phyloP scores from a whole-genome alignment of 495 filamentous ascomycete species.

The Pseudomonodictys pantanalensis region DNA sequence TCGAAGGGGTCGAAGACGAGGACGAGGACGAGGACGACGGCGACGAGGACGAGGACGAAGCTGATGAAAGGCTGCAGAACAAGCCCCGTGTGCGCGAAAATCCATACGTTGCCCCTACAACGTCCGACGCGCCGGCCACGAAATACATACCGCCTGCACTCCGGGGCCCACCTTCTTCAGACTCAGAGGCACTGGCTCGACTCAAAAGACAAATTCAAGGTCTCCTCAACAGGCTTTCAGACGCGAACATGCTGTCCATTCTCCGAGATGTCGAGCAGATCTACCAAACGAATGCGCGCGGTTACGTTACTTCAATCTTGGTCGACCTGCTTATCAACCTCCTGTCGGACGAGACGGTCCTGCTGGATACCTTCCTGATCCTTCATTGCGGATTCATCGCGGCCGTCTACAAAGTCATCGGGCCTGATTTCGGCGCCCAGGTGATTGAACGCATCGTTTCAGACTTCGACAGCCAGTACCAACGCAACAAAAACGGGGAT shows the following conservation, averaged over 20 bases:
- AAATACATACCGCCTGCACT: conserved; percentile 92
- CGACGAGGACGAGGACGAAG: conserved; percentile 34
- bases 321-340: conserved; percentile 70
- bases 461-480: conserved; percentile 58
- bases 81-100: conserved; percentile 56
- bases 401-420: conserved; percentile 79
- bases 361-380: conserved; percentile 85
- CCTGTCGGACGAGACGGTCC: conserved; percentile 68
- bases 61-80: too few relatives aligned
- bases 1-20: conserved; percentile 34
- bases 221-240: conserved; percentile 86
- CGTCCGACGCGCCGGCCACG: conserved; percentile 35
- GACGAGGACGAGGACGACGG: conserved; percentile 4
- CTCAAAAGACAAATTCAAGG: conserved; percentile 80
- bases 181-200: conserved; percentile 64
- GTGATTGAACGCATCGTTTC: conserved; percentile 74
- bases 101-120: conserved; percentile 58
- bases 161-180: conserved; percentile 58
- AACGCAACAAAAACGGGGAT: conserved; percentile 40
- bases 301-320: conserved; percentile 76
- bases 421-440: conserved; percentile 83
- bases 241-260: conserved; percentile 80
- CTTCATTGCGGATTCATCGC: conserved; percentile 88
- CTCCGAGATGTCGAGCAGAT: conserved; percentile 75
- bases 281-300: conserved; percentile 75